Conservation (phyloP, 345 rosid genomes). For the Moringa oleifera region DNA sequence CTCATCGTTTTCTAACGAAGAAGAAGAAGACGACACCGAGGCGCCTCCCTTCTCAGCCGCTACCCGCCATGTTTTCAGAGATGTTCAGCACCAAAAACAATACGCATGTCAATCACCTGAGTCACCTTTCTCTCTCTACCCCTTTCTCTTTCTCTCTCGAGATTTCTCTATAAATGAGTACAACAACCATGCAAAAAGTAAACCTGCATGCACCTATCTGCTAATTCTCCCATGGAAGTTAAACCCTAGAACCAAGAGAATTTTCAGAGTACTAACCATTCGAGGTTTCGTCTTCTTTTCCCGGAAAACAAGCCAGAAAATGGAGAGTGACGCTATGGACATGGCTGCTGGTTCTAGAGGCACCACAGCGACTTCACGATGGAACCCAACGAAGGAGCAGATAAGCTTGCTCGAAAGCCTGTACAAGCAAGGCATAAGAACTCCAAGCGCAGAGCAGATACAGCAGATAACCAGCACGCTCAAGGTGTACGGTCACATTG, state of each 20-base stretch:
- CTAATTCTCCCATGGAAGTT: neutral
- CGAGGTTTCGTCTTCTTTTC: neutral
- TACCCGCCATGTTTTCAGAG: constrained; percentile 92
- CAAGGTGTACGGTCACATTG: constrained; percentile 71
- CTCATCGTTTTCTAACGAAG: constrained; percentile 12
- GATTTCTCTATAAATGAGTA: neutral
- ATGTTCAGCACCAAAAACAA: constrained; percentile 67
- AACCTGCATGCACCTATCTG: neutral
- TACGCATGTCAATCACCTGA: constrained; percentile 93
- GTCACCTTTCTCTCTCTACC: constrained; percentile 21
- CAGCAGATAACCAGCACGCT: constrained; percentile 78
- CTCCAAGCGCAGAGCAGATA: constrained; percentile 89
- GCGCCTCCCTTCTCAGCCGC: constrained; percentile 37
- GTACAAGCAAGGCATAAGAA: constrained; percentile 73
- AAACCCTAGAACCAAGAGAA: constrained; percentile 9
- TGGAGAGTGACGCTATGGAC: constrained; percentile 21
- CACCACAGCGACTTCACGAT: constrained; percentile 43
- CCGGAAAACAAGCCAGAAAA: neutral
- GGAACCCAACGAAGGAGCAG: constrained; percentile 96
- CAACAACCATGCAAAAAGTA: constrained; percentile 21
- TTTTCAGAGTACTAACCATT: neutral
- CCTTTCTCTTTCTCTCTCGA: constrained; percentile 1
- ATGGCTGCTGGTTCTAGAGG: constrained; percentile 14
- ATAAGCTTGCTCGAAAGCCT: constrained; percentile 61
- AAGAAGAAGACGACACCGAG: constrained; percentile 12